Evolutionary conservation across 257 asterid species (phyloP), one percentile per base, ranked within the genome.

Genomic region (Fraxinus quadrangulata): DNA sequence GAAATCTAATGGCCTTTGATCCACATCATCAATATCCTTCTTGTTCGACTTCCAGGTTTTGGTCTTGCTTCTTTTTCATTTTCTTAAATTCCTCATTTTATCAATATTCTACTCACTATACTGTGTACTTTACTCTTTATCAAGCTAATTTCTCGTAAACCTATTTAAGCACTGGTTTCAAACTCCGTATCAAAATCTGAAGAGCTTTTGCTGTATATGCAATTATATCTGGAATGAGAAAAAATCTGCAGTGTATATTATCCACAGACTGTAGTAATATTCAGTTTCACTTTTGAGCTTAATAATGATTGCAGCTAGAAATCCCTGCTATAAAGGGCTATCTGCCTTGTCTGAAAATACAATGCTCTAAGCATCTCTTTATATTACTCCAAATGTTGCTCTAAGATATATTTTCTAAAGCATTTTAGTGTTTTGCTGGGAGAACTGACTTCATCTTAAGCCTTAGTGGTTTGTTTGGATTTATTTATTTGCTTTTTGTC

Each of bases 1-100:
- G 97, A 4, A 87, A 92, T 82, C 97, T 94, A 54, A 79, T 89
- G 92, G 96, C 97, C 1, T 89, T 87, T 78, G 85, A 89, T 77
- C 84, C 86, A 12, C 87, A 81, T 28, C 88, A 86, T 80, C 88
- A 85, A 36, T 89, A 87, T 37, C 78, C 75, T 17, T 79, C 90
- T 81, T 82, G 89, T 73, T 88, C 91, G 28, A 67, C 93, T 51
- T 89, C 98, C 79, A 87, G 98, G 98, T 90, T 63, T 67, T 14
- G 4, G 9, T 37, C 16, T 19, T 26, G 13, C 17, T 56, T 37
- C 0, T 12, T 45, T 45, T 10, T 2, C 5, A 31, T 13, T n/a
- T n/a, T 3, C 26, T 56, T 3, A 11, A n/a, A 5, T 63, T n/a
- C 13, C 2, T 68, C 54, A 6, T 45, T 67, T 42, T 13, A 34